Evolutionary conservation across 2,329 filamentous ascomycete genomes (phyloP), one percentile per base, ranked within the genome.

Genomic region (Colletotrichum lindemuthianum): DNA sequence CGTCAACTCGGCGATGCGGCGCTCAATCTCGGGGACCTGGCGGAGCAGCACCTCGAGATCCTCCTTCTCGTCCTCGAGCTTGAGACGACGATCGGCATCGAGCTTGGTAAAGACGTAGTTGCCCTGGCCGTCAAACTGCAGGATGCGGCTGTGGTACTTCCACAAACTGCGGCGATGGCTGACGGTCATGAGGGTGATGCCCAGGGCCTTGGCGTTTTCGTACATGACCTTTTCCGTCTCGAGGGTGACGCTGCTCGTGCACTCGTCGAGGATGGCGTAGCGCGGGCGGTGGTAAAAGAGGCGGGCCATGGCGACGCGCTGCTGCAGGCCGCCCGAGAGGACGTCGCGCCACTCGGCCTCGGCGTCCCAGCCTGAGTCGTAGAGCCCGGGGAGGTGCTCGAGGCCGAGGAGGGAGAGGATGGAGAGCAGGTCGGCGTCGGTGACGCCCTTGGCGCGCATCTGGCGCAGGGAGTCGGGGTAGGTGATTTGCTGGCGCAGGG

Each of bases 261-360:
- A 99, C 80, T 99, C 96, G 75, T 99, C 96, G 41, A 99, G 83
- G 70, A 99, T 99, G 10, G 96, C 96, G 76, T 97, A 98, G 71
- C 91, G 90, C 0, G 95, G 95, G 9, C 88, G 85, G 78, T 98
- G 95, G 78, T 98, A 98, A 78, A 97, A 97, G 15, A 97, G 85
- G 0, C 96, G 86, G 1, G 96, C 96, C 92, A 98, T 98, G 65
- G 96, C 96, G 24, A 99, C 92, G 56, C 96, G 91, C 81, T 99
- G 96, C 79, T 99, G 96, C 16, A 97, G 84, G 7, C 96, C 96
- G 11, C 92, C 93, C 0, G 92, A 97, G 34, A 99, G 86, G 1
- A 97, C 92, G 70, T 98, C 95, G 51, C 93, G 90, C 96, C 96
- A 99, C 80, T 98, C 95, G 56, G 95, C 93, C 78, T 97, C 93